Evolutionary conservation across 129 eudicot species (phyloP).

Genomic region (Tagetes patula): DNA sequence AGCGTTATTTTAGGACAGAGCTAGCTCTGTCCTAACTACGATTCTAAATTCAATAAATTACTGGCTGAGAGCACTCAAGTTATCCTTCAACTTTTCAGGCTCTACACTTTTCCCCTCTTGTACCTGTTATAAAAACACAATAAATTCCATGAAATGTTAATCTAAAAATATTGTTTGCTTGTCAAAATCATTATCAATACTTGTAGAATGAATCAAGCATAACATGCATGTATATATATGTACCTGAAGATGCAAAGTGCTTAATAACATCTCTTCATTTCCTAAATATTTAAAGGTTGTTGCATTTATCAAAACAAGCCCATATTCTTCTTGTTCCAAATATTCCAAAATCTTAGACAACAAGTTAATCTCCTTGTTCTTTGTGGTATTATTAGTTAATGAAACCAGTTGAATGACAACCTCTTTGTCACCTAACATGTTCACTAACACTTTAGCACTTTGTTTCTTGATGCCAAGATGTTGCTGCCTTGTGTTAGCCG

Average conservation of each 20-base stretch:
- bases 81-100: constrained; percentile 38
- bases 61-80: constrained; percentile 28
- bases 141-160: background rate
- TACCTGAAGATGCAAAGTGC: constrained; percentile 52
- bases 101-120: constrained; percentile 37
- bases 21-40: no score
- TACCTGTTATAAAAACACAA: constrained; percentile 32
- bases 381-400: constrained; percentile 2
- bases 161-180: background rate
- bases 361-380: constrained; percentile 1
- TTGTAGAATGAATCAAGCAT: background rate
- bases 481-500: background rate
- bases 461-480: constrained; percentile 19
- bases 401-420: constrained; percentile 43
- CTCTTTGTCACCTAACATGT: constrained; percentile 35
- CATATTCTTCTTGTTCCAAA: constrained; percentile 37
- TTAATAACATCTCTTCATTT: constrained; percentile 31
- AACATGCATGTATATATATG: background rate
- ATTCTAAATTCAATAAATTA: background rate
- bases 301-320: constrained; percentile 39
- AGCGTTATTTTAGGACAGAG: no score
- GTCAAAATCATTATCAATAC: background rate
- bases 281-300: constrained; percentile 32
- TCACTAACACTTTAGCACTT: background rate
- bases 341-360: constrained; percentile 31